Percentiles rank a stretch among this genome's conserved stretches.
Conservation (phyloP, 2,329 filamentous ascomycete genomes). For the Phaeosphaeriaceae sp. region DNA sequence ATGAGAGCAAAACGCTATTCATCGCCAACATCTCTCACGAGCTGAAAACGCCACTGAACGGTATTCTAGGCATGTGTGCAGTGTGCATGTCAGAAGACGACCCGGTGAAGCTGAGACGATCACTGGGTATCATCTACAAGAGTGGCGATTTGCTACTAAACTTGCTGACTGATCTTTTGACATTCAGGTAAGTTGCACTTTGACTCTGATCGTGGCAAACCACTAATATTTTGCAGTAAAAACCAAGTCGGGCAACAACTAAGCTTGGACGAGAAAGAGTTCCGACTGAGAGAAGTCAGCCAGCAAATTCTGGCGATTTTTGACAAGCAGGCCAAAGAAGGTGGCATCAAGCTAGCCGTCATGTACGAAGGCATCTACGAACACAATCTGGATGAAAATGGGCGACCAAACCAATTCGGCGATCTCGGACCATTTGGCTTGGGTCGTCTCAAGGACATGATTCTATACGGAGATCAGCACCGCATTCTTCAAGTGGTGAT, state of each 20-base stretch:
- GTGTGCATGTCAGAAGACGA: slow-evolving; percentile 94
- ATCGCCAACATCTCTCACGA: slow-evolving; percentile 92
- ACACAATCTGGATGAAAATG: slow-evolving; percentile 46
- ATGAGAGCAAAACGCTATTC: slow-evolving; percentile 96
- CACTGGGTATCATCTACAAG: slow-evolving; percentile 86
- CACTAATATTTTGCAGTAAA: slow-evolving; percentile 64
- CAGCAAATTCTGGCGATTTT: slow-evolving; percentile 87
- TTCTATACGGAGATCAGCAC: slow-evolving; percentile 91
- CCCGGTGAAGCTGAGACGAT: slow-evolving; percentile 77
- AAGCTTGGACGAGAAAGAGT: slow-evolving; percentile 83
- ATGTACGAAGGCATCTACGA: slow-evolving; percentile 67
- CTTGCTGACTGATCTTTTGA: slow-evolving; percentile 85
- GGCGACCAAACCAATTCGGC: slow-evolving; percentile 53
- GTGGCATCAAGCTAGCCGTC: slow-evolving; percentile 75
- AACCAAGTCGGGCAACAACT: slow-evolving; percentile 91
- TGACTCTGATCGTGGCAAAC: not conserved
- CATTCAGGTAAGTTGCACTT: slow-evolving; percentile 61
- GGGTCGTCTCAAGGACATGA: slow-evolving; percentile 81
- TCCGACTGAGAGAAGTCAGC: slow-evolving; percentile 81
- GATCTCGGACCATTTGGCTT: slow-evolving; percentile 70
- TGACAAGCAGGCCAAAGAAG: slow-evolving; percentile 85
- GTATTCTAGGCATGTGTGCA: slow-evolving; percentile 91
- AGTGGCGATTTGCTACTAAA: slow-evolving; percentile 85
- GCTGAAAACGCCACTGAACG: slow-evolving; percentile 92
- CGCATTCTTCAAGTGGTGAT: slow-evolving; percentile 92